phyloP scores from a whole-genome alignment of 1,284 basidiomycete genomes.

The Sanghuangporus weigelae region DNA sequence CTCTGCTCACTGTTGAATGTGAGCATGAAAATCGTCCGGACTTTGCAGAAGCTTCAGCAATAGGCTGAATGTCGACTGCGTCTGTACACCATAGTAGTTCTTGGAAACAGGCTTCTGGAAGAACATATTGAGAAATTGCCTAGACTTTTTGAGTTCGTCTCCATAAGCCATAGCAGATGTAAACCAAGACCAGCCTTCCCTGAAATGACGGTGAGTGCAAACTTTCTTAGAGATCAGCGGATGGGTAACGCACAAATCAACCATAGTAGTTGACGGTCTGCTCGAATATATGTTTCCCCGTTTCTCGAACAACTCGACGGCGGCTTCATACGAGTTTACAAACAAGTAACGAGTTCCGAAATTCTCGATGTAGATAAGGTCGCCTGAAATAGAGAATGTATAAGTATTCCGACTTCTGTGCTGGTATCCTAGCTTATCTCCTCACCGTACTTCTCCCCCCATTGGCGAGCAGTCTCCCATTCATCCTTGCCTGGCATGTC shows the following conservation, averaged over 20 bases:
- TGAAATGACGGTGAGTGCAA: background rate
- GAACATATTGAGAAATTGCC: constrained; percentile 23
- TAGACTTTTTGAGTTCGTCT: constrained; percentile 22
- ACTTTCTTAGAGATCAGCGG: background rate
- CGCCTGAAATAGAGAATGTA: constrained; percentile 35
- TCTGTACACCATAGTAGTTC: constrained; percentile 21
- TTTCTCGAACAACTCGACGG: constrained; percentile 60
- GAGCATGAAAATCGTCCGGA: constrained; percentile 22
- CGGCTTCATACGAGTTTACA: constrained; percentile 49
- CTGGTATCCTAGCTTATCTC: background rate
- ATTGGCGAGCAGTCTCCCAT: constrained; percentile 16
- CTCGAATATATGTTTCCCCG: constrained; percentile 66
- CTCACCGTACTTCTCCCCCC: constrained; percentile 20
- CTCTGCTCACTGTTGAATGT: constrained; percentile 21
- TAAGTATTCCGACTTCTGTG: background rate
- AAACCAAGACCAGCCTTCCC: constrained; percentile 11
- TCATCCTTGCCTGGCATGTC: constrained; percentile 17
- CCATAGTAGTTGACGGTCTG: constrained; percentile 42
- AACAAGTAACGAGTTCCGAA: constrained; percentile 38
- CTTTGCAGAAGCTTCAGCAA: constrained; percentile 20
- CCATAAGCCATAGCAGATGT: constrained; percentile 21
- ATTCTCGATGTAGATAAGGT: constrained; percentile 41
- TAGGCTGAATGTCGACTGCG: constrained; percentile 20
- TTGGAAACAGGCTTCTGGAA: constrained; percentile 20
- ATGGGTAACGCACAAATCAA: constrained; percentile 35